Conservation (phyloP, 192 early-diverging fungal species). For the Rhizoclosmatium globosum region DNA sequence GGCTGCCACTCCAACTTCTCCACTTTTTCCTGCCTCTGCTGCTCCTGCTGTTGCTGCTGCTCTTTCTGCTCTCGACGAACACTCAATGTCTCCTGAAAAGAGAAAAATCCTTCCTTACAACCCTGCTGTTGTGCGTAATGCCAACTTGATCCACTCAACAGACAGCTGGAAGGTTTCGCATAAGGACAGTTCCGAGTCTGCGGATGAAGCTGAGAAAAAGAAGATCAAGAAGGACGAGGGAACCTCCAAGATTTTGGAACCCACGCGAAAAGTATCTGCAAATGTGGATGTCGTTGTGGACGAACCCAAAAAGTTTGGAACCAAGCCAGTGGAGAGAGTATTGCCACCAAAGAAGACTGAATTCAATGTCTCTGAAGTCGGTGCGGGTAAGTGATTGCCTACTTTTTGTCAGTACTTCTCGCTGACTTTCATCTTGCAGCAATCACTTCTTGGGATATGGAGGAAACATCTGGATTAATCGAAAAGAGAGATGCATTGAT, state of each 20-base stretch:
- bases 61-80: neutral
- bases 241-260: neutral
- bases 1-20: too few species aligned
- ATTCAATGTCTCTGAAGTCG: neutral
- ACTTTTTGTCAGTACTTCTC: neutral
- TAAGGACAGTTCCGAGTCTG: neutral
- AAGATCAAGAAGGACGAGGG: neutral
- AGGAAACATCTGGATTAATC: slow-evolving; percentile 7
- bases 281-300: slow-evolving; percentile 9
- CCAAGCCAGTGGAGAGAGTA: neutral
- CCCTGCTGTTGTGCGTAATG: slow-evolving; percentile 12
- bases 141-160: slow-evolving; percentile 9
- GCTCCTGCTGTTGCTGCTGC: neutral
- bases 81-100: slow-evolving; percentile 11
- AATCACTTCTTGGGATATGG: slow-evolving; percentile 23
- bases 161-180: slow-evolving; percentile 13
- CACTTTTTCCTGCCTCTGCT: too few species aligned
- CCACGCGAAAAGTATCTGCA: neutral
- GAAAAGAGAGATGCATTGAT: slow-evolving; percentile 28
- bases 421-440: slow-evolving; percentile 1
- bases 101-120: slow-evolving; percentile 19
- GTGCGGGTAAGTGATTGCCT: neutral
- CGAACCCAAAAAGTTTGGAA: neutral
- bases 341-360: neutral
- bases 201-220: neutral